phyloP scores from a whole-genome alignment of 495 filamentous ascomycete genomes.

The Chaetomium cochliodes region DNA sequence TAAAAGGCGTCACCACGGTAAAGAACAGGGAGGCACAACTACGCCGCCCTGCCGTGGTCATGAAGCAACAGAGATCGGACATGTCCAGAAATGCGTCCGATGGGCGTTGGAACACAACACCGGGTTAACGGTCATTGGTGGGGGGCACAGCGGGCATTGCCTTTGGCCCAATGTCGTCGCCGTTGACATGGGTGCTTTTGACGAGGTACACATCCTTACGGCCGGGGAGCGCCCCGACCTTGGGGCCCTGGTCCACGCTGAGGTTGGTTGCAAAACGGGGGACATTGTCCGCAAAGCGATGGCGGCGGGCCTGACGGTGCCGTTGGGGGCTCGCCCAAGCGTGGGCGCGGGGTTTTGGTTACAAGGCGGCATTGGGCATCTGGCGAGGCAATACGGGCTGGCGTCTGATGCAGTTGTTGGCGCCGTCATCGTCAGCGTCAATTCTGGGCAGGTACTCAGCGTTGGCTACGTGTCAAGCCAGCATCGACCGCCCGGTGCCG shows the following conservation, averaged over 20 bases:
- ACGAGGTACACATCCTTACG: conserved; percentile 49
- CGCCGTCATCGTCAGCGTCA: conserved; percentile 57
- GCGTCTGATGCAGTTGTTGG: conserved; percentile 61
- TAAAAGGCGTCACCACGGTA: conserved; percentile 32
- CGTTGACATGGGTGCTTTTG: conserved; percentile 59
- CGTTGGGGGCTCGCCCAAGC: conserved; percentile 59
- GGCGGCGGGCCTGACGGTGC: conserved; percentile 54
- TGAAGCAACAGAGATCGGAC: conserved; percentile 48
- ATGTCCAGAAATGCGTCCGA: conserved; percentile 57
- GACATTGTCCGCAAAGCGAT: conserved; percentile 56
- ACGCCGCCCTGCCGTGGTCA: conserved; percentile 45
- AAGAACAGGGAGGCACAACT: conserved; percentile 56
- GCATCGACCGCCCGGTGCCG: conserved; percentile 48
- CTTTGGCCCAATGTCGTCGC: conserved; percentile 54
- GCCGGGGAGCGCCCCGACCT: conserved; percentile 34
- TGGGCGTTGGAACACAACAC: conserved; percentile 57
- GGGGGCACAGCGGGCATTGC: conserved; percentile 62
- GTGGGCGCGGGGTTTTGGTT: conserved; percentile 63
- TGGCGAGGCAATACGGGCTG: conserved; percentile 57
- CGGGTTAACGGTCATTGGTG: conserved; percentile 56
- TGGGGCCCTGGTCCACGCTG: conserved; percentile 49
- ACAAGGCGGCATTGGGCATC: conserved; percentile 64
- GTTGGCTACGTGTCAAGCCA: conserved; percentile 54
- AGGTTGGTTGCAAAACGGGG: conserved; percentile 54
- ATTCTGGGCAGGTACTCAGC: conserved; percentile 49